Evolutionary conservation across 805 yeast genomes (phyloP), one percentile per base, ranked within the genome.

Genomic region (Clavispora phyllophila): DNA sequence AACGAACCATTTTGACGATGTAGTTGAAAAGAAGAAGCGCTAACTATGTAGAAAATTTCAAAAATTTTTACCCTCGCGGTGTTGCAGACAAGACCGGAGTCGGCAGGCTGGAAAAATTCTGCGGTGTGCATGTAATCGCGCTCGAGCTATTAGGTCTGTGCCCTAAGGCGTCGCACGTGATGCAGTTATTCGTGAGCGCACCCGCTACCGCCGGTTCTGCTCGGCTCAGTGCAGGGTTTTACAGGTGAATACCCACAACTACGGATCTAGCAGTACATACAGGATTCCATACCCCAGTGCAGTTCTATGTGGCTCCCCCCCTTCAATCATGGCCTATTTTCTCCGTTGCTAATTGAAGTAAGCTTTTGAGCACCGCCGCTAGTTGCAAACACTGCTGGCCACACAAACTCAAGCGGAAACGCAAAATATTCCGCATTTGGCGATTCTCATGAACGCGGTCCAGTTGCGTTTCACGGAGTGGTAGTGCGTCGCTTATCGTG

Each of bases 1-100:
- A 93, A 81, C 99, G 93, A 81, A 90, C 88, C 98, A 93, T 93
- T 82, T 65, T 58, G 33, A 29, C 33, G 51, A 41, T 47, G 44
- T 44, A 43, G 50, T 44, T 39, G 48, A 45, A 42, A 36, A 41
- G 42, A 39, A 43, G 49, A 46, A 37, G 40, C 32, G 31, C 29
- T 27, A 35, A 33, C 25, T 22, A 25, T 29, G 33, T 36, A 31
- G 36, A 39, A 44, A 39, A 36, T 32, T 31, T 28, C 28, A 36
- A 37, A 37, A 33, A 24, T 27, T 37, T 41, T 40, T 43, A 28
- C 43, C 41, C 19, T 31, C 39, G 43, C 44, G 43, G 36, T 29
- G 33, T 29, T 29, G 33, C 33, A 29, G 33, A 29, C 33, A 29
- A 29, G 33, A 29, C 33, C 33, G 33, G 20, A 29, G 6, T 29